These are phyloP conservation scores for Amanita pallidorosea DNA, from an alignment of 768 basidiomycete species.

Conservation along the genomic window DNA sequence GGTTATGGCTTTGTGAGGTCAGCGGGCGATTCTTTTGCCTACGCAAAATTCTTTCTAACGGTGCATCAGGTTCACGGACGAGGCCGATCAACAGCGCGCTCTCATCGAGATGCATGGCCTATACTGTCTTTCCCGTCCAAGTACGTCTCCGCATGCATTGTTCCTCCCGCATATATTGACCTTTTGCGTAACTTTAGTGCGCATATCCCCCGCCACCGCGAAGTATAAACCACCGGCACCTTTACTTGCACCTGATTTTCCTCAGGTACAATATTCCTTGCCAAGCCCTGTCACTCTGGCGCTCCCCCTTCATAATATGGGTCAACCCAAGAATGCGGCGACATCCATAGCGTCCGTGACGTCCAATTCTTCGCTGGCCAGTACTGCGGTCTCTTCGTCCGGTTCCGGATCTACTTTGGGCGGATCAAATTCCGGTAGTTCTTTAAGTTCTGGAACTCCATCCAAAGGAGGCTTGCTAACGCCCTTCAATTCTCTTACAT, in stretches of 20 bases:
- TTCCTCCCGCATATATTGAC: slow-evolving; percentile 20
- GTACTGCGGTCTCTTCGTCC: slow-evolving; percentile 28
- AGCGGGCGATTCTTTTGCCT: slow-evolving; percentile 12
- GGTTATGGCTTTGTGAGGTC: slow-evolving; percentile 92
- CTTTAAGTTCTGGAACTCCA: slow-evolving; percentile 40
- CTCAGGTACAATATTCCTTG: slow-evolving; percentile 35
- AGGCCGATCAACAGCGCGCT: slow-evolving; percentile 81
- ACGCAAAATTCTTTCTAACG: slow-evolving; percentile 9
- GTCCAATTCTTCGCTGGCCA: slow-evolving; percentile 24
- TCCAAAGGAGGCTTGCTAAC: slow-evolving; percentile 42
- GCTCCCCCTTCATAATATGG: slow-evolving; percentile 33
- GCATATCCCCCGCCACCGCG: slow-evolving; percentile 82
- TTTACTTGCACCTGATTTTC: slow-evolving; percentile 29
- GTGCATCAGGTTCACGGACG: slow-evolving; percentile 64
- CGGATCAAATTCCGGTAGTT: slow-evolving; percentile 39
- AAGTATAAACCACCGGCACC: slow-evolving; percentile 62
- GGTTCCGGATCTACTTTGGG: slow-evolving; percentile 38
- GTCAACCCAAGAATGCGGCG: slow-evolving; percentile 55
- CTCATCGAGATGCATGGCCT: slow-evolving; percentile 88
- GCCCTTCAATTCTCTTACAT: slow-evolving; percentile 33
- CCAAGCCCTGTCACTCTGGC: slow-evolving; percentile 32
- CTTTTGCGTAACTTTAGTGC: slow-evolving; percentile 41
- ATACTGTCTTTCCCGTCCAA: slow-evolving; percentile 82
- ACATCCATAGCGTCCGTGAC: slow-evolving; percentile 49
- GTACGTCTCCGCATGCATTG: slow-evolving; percentile 32